Evolutionary conservation across 139 green algal genomes (phyloP).

Genomic region (Nannochloris sp.): DNA sequence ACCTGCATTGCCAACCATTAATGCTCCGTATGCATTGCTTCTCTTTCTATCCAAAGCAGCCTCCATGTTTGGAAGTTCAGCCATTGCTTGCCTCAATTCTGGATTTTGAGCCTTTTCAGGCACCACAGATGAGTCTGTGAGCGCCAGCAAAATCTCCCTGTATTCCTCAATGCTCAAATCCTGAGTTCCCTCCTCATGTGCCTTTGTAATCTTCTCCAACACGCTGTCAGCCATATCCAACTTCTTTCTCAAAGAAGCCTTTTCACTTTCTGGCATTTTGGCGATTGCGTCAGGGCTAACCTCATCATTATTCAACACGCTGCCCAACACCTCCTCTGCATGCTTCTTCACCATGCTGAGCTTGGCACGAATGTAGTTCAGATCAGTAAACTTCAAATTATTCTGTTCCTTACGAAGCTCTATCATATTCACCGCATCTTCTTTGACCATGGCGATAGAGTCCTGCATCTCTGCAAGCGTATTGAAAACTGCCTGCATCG

Average conservation of each 20-base stretch:
- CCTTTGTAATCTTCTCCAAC: slow-evolving; percentile 16
- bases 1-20: slow-evolving; percentile 2
- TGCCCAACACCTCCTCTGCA: slow-evolving; percentile 27
- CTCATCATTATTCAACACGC: slow-evolving; percentile 32
- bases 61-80: slow-evolving; percentile 33
- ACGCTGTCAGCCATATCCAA: slow-evolving; percentile 28
- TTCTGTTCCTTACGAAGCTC: slow-evolving; percentile 33
- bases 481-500: slow-evolving; percentile 31
- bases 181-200: slow-evolving; percentile 9
- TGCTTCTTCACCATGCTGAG: slow-evolving; percentile 27
- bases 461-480: slow-evolving; percentile 50
- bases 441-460: slow-evolving; percentile 30
- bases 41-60: slow-evolving; percentile 19
- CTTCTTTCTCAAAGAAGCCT: slow-evolving; percentile 18
- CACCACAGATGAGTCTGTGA: slow-evolving; percentile 12
- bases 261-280: slow-evolving; percentile 25
- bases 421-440: slow-evolving; percentile 16
- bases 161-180: slow-evolving; percentile 24
- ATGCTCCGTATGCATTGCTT: slow-evolving; percentile 15
- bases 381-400: slow-evolving; percentile 20
- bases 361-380: slow-evolving; percentile 32
- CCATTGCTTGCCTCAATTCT: slow-evolving; percentile 16
- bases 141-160: slow-evolving; percentile 14
- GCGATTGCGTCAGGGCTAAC: slow-evolving; percentile 25
- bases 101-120: not conserved